Conservation (phyloP, 495 filamentous ascomycete species). For the Podospora tetraspora region DNA sequence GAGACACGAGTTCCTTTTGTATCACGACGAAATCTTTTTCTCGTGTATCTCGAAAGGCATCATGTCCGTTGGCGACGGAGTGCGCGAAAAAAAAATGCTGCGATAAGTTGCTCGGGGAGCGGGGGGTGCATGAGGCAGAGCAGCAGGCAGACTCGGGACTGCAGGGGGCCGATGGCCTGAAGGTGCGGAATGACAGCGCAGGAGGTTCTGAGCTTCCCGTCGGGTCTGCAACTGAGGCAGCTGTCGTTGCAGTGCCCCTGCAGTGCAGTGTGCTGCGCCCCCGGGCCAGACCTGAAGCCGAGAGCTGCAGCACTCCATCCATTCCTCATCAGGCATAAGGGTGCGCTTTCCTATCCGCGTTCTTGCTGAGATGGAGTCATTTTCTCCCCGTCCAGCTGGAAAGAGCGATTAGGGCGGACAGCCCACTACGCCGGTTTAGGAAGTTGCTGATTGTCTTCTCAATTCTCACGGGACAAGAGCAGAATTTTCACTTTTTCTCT, state of each 20-base stretch:
- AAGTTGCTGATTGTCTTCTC: background rate
- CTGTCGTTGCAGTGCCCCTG: background rate
- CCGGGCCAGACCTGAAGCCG: background rate
- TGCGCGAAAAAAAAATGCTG: slow-evolving; percentile 3
- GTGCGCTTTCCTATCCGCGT: background rate
- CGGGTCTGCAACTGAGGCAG: background rate
- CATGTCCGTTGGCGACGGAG: background rate
- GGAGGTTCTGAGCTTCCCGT: background rate
- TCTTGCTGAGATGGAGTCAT: background rate
- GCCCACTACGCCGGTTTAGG: background rate
- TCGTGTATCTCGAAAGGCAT: background rate
- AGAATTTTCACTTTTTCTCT: background rate
- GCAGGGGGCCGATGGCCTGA: background rate
- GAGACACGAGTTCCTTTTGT: background rate
- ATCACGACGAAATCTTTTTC: background rate
- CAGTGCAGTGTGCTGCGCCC: background rate
- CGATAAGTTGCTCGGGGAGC: background rate
- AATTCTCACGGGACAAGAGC: background rate
- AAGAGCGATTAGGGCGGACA: background rate
- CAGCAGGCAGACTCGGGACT: slow-evolving; percentile 4
- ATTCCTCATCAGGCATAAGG: background rate
- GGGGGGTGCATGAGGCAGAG: slow-evolving; percentile 5
- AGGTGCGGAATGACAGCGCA: background rate
- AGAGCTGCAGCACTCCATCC: background rate
- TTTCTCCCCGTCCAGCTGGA: background rate